These are phyloP conservation scores for Sutorius eximius DNA, from an alignment of 1,284 basidiomycete genomes.

Conservation along the genomic window DNA sequence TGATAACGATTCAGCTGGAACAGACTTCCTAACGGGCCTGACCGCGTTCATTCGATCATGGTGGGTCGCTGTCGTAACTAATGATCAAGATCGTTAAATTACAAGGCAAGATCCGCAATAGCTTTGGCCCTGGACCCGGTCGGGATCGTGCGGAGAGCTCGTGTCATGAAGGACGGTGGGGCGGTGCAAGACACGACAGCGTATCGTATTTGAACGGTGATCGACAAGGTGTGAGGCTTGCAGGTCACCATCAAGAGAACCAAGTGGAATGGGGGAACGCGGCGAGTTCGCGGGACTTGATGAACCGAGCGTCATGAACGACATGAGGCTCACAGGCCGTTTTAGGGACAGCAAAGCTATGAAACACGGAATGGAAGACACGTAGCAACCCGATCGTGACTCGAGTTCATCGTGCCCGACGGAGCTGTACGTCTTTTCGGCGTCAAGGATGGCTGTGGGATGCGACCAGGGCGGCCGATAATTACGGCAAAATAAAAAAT, in stretches of 20 bases:
- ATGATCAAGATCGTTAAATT: background rate
- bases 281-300: constrained; percentile 13
- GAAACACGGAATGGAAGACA: background rate
- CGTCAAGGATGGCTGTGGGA: constrained; percentile 12
- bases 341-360: no score
- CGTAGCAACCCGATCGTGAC: constrained; percentile 1
- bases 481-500: constrained; percentile 24
- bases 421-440: constrained; percentile 1
- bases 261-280: background rate
- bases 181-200: background rate
- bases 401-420: background rate
- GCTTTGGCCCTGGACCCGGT: background rate
- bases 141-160: background rate
- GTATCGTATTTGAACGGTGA: background rate
- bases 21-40: background rate
- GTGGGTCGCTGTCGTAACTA: background rate
- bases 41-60: background rate
- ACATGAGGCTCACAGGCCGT: background rate
- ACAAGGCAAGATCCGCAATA: background rate
- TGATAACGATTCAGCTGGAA: background rate
- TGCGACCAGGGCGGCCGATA: constrained; percentile 20
- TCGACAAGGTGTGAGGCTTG: background rate
- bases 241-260: background rate
- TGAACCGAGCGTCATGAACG: background rate
- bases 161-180: background rate